These are phyloP conservation scores for Nicotiana tomentosiformis DNA, from an alignment of 257 asterid species.

Conservation along the genomic window DNA sequence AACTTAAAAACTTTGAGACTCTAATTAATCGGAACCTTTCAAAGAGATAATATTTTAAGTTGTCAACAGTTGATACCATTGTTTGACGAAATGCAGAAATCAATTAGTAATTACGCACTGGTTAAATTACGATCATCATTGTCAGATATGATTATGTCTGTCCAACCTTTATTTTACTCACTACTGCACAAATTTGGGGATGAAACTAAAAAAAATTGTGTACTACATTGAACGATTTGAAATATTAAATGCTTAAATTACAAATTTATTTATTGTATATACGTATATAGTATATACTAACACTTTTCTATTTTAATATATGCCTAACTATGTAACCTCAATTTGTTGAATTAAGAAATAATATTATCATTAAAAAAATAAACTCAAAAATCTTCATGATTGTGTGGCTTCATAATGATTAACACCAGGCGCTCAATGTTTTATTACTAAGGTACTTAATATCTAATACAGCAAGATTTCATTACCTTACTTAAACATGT, in stretches of 20 bases:
- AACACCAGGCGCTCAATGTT: not conserved
- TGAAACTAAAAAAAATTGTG: not conserved
- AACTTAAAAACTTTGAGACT: not conserved
- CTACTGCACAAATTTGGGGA: not conserved
- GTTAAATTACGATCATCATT: not conserved
- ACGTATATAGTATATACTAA: not conserved
- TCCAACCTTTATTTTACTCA: not conserved
- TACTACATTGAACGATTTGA: not conserved
- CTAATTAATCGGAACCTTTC: not conserved
- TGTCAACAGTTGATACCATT: not conserved
- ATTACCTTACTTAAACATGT: not conserved
- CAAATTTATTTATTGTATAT: not conserved
- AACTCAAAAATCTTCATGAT: not conserved
- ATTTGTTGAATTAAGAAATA: not conserved
- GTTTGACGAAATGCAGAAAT: not conserved
- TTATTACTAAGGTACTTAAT: not conserved
- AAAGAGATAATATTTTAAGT: not conserved
- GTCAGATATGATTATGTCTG: constrained; percentile 8
- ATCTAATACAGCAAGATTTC: not conserved
- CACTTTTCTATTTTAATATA: not conserved
- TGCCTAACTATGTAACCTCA: not conserved
- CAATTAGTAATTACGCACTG: not conserved
- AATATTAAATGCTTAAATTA: not conserved
- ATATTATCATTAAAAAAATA: not conserved
- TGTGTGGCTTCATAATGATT: not conserved